Evolutionary conservation across 2,329 filamentous ascomycete species (phyloP).

Genomic region (Xylaria sp.): DNA sequence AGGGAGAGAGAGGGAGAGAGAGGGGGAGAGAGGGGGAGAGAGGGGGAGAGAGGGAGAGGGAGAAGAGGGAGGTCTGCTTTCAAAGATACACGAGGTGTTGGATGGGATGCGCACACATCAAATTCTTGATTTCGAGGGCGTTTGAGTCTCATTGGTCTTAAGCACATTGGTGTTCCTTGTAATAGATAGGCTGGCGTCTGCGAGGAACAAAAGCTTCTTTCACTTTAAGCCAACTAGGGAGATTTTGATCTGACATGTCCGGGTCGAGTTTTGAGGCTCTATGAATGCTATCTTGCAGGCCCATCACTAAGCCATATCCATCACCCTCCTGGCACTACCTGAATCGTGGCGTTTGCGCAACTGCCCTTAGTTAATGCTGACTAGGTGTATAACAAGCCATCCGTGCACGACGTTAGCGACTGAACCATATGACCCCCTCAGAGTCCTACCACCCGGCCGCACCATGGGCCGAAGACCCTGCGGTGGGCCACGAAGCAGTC

Average conservation of each 20-base stretch:
- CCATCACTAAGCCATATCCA: constrained; percentile 21
- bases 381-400: constrained; percentile 5
- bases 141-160: not conserved
- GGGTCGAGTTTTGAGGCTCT: no score
- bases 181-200: not conserved
- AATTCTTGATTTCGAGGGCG: not conserved
- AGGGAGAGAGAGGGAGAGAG: no score
- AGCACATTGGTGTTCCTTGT: not conserved
- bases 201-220: not conserved
- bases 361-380: no score
- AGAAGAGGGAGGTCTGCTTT: no score
- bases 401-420: not conserved
- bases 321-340: constrained; percentile 22
- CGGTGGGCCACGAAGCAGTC: constrained; percentile 18
- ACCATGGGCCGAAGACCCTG: constrained; percentile 22
- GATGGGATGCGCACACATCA: no score
- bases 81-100: no score
- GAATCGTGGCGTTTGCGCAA: no score
- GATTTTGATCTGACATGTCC: not conserved
- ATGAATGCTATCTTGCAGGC: no score
- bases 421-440: constrained; percentile 11
- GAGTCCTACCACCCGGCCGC: constrained; percentile 20
- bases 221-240: not conserved
- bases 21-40: not conserved
- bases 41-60: no score